These are phyloP conservation scores for Orychophragmus violaceus DNA, from an alignment of 345 rosid genomes.

Conservation along the genomic window DNA sequence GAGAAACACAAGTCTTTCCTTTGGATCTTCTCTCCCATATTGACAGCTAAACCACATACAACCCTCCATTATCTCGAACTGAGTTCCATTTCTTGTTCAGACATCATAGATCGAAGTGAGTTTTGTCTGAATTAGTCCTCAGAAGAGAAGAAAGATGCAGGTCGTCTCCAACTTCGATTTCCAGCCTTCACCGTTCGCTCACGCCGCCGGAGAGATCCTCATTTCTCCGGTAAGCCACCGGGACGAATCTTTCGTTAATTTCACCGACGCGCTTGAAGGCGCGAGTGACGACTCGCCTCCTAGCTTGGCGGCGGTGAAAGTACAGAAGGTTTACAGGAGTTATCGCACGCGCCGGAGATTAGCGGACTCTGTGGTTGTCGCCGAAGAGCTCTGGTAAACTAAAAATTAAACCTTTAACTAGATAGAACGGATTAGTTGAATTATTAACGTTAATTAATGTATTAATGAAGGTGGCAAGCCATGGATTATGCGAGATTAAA, in stretches of 20 bases:
- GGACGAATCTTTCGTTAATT: neutral
- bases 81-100: neutral
- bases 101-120: neutral
- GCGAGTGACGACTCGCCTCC: constrained; percentile 11
- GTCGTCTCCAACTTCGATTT: constrained; percentile 38
- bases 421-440: neutral
- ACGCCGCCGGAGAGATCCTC: constrained; percentile 22
- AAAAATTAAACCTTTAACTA: neutral
- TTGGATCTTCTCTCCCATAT: neutral
- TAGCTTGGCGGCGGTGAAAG: constrained; percentile 51
- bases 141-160: constrained; percentile 34
- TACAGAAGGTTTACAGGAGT: constrained; percentile 83
- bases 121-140: neutral
- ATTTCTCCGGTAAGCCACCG: constrained; percentile 16
- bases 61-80: neutral
- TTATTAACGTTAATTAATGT: neutral
- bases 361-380: constrained; percentile 88
- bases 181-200: constrained; percentile 36
- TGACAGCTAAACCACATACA: neutral
- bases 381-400: constrained; percentile 72
- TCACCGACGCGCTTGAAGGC: neutral
- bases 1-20: neutral
- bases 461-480: constrained; percentile 65
- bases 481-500: constrained; percentile 69
- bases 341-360: constrained; percentile 86